Percentiles rank a stretch among this genome's conserved stretches.
Evolutionary conservation across 306 rosid genomes (phyloP).

Genomic region (Neltuma alba): DNA sequence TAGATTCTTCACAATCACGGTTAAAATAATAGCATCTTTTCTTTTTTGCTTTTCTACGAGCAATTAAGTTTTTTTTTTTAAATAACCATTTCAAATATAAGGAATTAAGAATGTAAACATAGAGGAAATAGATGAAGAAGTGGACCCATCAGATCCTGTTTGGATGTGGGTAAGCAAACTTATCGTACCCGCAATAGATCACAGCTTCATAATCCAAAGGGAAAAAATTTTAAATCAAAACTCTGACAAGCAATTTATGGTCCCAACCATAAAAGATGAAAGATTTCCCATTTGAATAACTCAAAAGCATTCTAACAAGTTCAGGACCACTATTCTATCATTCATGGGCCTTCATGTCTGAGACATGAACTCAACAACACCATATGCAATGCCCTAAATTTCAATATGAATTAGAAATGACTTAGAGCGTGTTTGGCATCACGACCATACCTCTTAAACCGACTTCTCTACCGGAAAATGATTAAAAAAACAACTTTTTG

Average conservation of each 20-base stretch:
- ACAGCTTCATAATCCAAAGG: conserved; percentile 13
- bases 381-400: background rate
- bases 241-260: background rate
- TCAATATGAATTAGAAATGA: background rate
- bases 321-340: conserved; percentile 12
- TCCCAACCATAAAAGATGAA: too few relatives aligned
- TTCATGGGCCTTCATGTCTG: background rate
- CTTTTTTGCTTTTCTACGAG: background rate
- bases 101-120: background rate
- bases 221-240: background rate
- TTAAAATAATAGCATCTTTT: background rate
- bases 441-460: too few relatives aligned
- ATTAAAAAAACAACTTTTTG: too few relatives aligned
- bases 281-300: background rate
- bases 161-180: background rate
- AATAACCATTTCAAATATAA: background rate
- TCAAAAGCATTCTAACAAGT: background rate
- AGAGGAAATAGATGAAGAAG: background rate
- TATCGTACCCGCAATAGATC: conserved; percentile 8
- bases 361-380: too few relatives aligned
- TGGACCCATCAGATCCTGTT: background rate
- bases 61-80: background rate
- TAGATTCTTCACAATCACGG: background rate
- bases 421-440: too few relatives aligned
- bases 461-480: too few relatives aligned